A percentile compares a stretch with the other conserved stretches of the same genome.
These are phyloP conservation scores for Ensete glaucum DNA, from an alignment of 176 grass and related monocot species.

Conservation along the genomic window DNA sequence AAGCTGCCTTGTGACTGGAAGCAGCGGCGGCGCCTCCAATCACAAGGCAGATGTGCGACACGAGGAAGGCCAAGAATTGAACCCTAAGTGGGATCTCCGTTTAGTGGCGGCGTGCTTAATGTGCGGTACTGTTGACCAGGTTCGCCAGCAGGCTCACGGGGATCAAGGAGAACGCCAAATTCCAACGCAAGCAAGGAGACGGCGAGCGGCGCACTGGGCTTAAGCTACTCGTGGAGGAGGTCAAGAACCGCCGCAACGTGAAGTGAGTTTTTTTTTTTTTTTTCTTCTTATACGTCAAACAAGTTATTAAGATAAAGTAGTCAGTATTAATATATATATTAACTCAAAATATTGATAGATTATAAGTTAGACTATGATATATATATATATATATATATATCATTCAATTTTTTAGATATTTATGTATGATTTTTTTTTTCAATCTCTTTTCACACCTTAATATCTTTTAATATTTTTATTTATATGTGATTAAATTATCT, in stretches of 20 bases:
- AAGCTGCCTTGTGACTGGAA: too few species aligned
- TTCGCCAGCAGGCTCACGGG: constrained; percentile 65
- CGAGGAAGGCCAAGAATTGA: neutral
- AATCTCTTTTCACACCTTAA: too few species aligned
- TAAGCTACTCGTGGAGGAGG: constrained; percentile 40
- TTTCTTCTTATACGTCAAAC: neutral
- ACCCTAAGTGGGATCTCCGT: neutral
- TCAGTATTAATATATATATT: too few species aligned
- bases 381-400: too few species aligned
- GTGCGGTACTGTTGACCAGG: neutral
- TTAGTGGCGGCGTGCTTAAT: neutral
- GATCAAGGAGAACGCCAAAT: constrained; percentile 87
- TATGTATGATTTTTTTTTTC: too few species aligned
- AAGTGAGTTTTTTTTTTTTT: constrained; percentile 13
- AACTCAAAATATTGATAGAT: too few species aligned
- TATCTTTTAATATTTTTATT: too few species aligned
- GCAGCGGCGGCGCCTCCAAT: too few species aligned
- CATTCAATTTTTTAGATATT: too few species aligned
- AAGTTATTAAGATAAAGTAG: neutral
- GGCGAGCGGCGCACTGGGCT: constrained; percentile 27
- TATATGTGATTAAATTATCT: too few species aligned
- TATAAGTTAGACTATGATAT: too few species aligned
- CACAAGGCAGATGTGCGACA: too few species aligned
- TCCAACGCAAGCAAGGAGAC: constrained; percentile 26
- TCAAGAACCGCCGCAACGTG: constrained; percentile 38